Evolutionary conservation across 257 asterid species (phyloP), one percentile per base, ranked within the genome.

Genomic region (Solanum dulcamara): DNA sequence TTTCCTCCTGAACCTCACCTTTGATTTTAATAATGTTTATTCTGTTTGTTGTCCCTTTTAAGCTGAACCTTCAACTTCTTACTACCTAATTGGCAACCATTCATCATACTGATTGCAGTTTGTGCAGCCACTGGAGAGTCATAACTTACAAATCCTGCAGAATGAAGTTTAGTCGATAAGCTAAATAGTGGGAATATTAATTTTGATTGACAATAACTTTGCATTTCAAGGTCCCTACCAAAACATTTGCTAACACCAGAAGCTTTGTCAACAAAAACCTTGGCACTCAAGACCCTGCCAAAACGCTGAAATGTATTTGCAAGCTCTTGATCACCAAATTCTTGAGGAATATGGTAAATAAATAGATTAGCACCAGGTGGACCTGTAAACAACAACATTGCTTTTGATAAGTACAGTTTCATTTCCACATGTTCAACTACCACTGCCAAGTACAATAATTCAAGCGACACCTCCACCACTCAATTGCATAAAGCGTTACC

Each of bases 21-120:
- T 62, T 32, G 30, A 83, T 82, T 70, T 91, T 92, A 92, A 84
- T 91, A 90, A 87, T 91, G 90, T 79, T 88, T 91, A 84, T 60
- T 93, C 85, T 91, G 91, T 88, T 93, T 91, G 88, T 92, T 89
- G 87, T 94, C 98, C 86, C 97, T 88, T 89, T 97, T 97, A 42
- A 95, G 97, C 89, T 95, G 98, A 84, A 97, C 99, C 93, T 95
- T 97, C 94, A 97, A 87, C 88, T 93, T 97, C 86, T 95, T 97
- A 86, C 98, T 94, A 83, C 93, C 98, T 91, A 97, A 91, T 50
- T 90, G 97, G 87, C 85, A 92, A 80, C 99, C 99, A 59, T 97
- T 93, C 99, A 97, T 97, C 90, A 81, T 86, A 87, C 66, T 88
- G 38, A 97, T 97, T 18, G 98, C 99, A 80, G 88, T 85, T 84